A percentile compares a stretch with the other conserved stretches of the same genome.
Conservation (phyloP, 192 early-diverging fungal genomes). For the Coemansia sp. region DNA sequence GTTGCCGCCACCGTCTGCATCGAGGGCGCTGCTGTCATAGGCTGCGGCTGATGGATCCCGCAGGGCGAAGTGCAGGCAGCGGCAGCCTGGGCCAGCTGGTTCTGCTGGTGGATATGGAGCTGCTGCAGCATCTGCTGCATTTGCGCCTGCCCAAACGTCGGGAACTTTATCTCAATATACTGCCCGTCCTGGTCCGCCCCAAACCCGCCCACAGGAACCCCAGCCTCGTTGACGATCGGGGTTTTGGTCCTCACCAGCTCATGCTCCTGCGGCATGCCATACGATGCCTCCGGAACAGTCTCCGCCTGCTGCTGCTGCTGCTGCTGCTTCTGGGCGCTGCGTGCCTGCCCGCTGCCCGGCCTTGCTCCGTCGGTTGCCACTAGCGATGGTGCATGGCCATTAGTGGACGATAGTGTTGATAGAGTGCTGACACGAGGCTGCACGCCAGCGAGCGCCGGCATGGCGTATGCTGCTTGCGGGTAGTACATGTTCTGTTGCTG, state of each 20-base stretch:
- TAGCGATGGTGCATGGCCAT: slow-evolving; percentile 1
- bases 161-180: slow-evolving; percentile 55
- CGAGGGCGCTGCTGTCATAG: neutral
- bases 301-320: slow-evolving; percentile 3
- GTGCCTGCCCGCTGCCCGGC: neutral
- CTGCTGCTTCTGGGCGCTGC: neutral
- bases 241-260: slow-evolving; percentile 13
- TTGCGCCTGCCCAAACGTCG: slow-evolving; percentile 49
- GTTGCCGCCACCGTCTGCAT: neutral
- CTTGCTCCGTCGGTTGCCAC: neutral
- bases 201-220: slow-evolving; percentile 37
- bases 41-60: slow-evolving; percentile 6
- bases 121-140: slow-evolving; percentile 55
- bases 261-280: neutral
- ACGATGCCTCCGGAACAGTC: neutral
- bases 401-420: slow-evolving; percentile 2
- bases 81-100: neutral
- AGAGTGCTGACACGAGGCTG: slow-evolving; percentile 30
- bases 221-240: slow-evolving; percentile 36
- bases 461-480: slow-evolving; percentile 28
- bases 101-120: slow-evolving; percentile 35
- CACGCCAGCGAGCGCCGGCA: slow-evolving; percentile 21
- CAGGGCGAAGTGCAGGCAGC: neutral
- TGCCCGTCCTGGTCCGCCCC: slow-evolving; percentile 45
- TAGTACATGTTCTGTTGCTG: slow-evolving; percentile 36